These are phyloP conservation scores for bread wheat (Triticum aestivum) DNA, from an alignment of 176 grass and related monocot genomes.

Conservation along the genomic window DNA sequence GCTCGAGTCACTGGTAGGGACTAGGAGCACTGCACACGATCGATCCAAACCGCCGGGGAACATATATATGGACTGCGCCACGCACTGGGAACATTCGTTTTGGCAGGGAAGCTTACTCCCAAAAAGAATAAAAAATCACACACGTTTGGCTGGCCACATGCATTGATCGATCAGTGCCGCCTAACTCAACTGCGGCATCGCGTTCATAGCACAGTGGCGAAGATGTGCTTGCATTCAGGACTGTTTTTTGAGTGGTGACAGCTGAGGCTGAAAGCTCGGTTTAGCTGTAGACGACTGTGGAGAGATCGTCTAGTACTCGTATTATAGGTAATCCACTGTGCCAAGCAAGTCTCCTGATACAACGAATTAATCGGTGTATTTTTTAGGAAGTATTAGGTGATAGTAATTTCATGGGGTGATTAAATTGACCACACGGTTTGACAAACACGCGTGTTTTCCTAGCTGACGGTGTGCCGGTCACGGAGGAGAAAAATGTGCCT, in stretches of 20 bases:
- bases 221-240: not conserved
- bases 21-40: no score
- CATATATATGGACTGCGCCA: no score
- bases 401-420: not conserved
- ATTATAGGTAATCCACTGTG: constrained; percentile 27
- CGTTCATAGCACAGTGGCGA: not conserved
- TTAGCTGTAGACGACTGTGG: not conserved
- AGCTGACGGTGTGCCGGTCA: not conserved
- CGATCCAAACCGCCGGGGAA: no score
- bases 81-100: no score
- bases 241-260: not conserved
- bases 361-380: constrained; percentile 2
- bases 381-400: not conserved
- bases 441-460: constrained; percentile 5
- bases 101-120: not conserved
- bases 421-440: constrained; percentile 4
- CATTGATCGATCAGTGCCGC: not conserved
- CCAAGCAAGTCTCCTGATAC: constrained; percentile 28
- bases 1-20: not conserved
- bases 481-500: not conserved
- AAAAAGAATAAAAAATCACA: no score
- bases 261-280: not conserved
- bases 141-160: constrained; percentile 1
- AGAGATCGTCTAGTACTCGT: not conserved
- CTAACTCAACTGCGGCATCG: not conserved